These are phyloP conservation scores for Colletotrichum liaoningense DNA, from an alignment of 2,329 filamentous ascomycete species.

Conservation along the genomic window DNA sequence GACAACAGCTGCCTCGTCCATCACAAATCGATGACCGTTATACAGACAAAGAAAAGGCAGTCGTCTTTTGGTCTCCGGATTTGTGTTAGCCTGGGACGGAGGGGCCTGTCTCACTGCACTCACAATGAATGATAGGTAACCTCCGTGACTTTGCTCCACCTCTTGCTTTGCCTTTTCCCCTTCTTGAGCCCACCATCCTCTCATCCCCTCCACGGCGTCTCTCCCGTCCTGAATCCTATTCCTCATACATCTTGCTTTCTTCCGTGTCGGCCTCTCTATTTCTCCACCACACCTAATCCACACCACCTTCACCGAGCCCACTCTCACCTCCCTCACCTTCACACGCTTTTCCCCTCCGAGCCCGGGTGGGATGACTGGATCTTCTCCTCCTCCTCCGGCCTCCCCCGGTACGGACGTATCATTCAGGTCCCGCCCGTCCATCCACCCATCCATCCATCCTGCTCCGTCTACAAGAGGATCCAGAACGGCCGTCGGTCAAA, in stretches of 20 bases:
- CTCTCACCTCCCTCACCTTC: not conserved
- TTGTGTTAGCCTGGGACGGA: slow-evolving; percentile 5
- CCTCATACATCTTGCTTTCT: not conserved
- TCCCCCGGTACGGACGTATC: slow-evolving; percentile 29
- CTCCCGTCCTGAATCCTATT: not conserved
- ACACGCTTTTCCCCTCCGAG: not conserved
- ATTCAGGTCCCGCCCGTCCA: not conserved
- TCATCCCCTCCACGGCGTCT: not conserved
- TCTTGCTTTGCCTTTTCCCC: not conserved
- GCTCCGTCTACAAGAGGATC: not conserved
- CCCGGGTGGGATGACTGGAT: not conserved
- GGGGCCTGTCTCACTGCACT: not conserved
- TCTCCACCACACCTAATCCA: not conserved
- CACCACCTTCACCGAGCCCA: not conserved
- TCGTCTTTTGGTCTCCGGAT: slow-evolving; percentile 1
- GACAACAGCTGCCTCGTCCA: not conserved
- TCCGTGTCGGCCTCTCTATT: not conserved
- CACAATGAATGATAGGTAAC: not conserved
- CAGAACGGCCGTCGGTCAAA: not conserved
- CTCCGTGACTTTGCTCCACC: not conserved
- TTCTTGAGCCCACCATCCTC: not conserved
- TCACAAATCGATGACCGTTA: slow-evolving; percentile 28
- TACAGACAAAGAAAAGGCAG: slow-evolving; percentile 23
- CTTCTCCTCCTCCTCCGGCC: not conserved
- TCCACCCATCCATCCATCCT: not conserved